Evolutionary conservation across 768 basidiomycete genomes (phyloP), one percentile per base, ranked within the genome.

Genomic region (Zangia roseola): DNA sequence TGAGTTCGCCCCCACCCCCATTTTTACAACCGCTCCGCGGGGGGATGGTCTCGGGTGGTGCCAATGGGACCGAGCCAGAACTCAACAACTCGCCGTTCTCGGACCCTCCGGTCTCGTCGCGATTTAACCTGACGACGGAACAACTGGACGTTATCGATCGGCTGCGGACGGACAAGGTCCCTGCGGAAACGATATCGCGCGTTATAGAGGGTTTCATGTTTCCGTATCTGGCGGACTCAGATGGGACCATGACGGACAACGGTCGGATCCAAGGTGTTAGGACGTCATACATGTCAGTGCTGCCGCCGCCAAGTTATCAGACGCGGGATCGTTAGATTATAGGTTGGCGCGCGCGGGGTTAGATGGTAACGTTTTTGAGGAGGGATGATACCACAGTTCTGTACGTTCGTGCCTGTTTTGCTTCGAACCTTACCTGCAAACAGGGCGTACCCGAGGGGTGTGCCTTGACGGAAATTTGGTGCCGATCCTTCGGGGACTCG

Each of bases 271-370:
- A 16, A 6, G 51, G 61, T 17, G 35, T 6, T 16, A 31, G 31
- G 31, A 16, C 14, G 14, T 31, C 31, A 31, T 6, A 16, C 8
- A 31, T 16, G 31, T 31, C 31, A 16, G 6, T 16, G n/a, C 31
- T 40, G 17, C 55, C 48, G 1, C 61, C 57, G 7, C 60, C 61
- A 10, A 62, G 61, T 23, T 62, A 63, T 26, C 55, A 50, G 36
- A 54, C 53, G 5, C 53, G 39, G 20, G 41, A 30, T 10, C 35
- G 17, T 34, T 50, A 17, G 9, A 6, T 14, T 12, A 12, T 21
- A 14, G 9, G 12, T 14, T 8, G 31, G 31, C 16, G 31, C 16
- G 31, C 2, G 7, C 16, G 14, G 16, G 10, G 28, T 3, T 28
- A 13, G 14, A 31, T 31, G 16, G 6, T 10, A 16, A 31, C 31